Evolutionary conservation across 768 basidiomycete genomes (phyloP).

Genomic region (Trametes villosa): DNA sequence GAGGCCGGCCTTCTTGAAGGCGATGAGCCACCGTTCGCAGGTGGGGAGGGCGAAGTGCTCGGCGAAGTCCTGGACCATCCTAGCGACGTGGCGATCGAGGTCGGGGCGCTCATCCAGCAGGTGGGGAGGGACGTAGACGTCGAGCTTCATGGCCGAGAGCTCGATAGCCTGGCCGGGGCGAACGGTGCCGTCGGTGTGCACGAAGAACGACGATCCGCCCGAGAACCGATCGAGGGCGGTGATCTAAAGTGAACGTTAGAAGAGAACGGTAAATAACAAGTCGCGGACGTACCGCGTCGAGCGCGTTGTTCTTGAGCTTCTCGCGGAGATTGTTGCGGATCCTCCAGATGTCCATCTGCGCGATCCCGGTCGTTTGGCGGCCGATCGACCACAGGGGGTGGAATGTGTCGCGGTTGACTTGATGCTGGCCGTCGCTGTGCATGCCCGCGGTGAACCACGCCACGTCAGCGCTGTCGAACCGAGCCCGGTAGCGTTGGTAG

Average conservation of each 20-base stretch:
- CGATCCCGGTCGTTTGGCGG: not conserved
- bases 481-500: not conserved
- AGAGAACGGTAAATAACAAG: not conserved
- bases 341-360: not conserved
- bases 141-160: not conserved
- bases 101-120: not conserved
- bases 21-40: not conserved
- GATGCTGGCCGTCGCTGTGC: conserved; percentile 3
- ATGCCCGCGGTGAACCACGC: conserved; percentile 1
- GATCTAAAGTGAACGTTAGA: not conserved
- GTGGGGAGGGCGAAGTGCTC: not conserved
- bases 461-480: not conserved
- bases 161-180: not conserved
- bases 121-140: not conserved
- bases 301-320: not conserved
- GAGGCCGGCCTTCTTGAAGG: not conserved
- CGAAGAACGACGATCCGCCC: not conserved
- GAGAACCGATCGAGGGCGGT: not conserved
- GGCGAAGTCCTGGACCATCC: not conserved
- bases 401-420: not conserved
- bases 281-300: conserved; percentile 1
- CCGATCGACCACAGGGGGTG: not conserved
- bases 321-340: not conserved
- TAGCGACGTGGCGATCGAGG: not conserved
- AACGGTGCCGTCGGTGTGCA: conserved; percentile 1